phyloP scores from a whole-genome alignment of 2,329 filamentous ascomycete genomes.

The Aspergillus eucalypticola region DNA sequence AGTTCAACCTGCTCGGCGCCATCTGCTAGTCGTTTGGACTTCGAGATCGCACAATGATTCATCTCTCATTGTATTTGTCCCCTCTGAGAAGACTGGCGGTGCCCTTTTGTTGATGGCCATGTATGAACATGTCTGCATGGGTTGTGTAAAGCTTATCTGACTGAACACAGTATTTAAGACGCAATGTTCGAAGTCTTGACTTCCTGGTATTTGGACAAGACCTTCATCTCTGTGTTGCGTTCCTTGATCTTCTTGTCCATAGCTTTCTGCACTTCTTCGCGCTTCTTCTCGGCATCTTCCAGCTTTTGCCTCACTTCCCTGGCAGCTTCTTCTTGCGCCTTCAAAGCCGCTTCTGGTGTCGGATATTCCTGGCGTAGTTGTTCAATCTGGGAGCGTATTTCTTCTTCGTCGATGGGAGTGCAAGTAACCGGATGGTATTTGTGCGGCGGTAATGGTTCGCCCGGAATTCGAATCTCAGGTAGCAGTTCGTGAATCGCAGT shows the following conservation, averaged over 20 bases:
- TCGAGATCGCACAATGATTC: background rate
- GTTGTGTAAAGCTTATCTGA: background rate
- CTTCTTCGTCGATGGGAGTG: slow-evolving; percentile 32
- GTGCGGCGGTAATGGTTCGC: slow-evolving; percentile 33
- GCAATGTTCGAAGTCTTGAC: slow-evolving; percentile 36
- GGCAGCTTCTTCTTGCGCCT: slow-evolving; percentile 40
- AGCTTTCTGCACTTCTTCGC: slow-evolving; percentile 40
- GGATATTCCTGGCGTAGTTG: slow-evolving; percentile 40
- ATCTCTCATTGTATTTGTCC: background rate
- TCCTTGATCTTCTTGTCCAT: slow-evolving; percentile 48
- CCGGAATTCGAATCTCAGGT: slow-evolving; percentile 43
- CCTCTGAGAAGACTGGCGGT: too few species aligned
- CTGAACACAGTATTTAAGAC: slow-evolving; percentile 19
- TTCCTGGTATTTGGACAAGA: slow-evolving; percentile 45
- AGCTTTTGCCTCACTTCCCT: slow-evolving; percentile 41
- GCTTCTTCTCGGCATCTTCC: slow-evolving; percentile 40
- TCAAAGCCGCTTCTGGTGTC: slow-evolving; percentile 36
- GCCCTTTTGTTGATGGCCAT: background rate
- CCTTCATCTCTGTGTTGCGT: slow-evolving; percentile 44
- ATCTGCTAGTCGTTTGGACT: background rate
- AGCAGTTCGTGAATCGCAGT: slow-evolving; percentile 42
- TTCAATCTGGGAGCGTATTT: slow-evolving; percentile 34
- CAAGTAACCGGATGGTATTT: slow-evolving; percentile 44
- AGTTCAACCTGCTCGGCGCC: background rate
- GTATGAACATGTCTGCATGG: background rate